Evolutionary conservation across 2,329 filamentous ascomycete genomes (phyloP), one percentile per base, ranked within the genome.

Genomic region (Gnomoniopsis sp.): DNA sequence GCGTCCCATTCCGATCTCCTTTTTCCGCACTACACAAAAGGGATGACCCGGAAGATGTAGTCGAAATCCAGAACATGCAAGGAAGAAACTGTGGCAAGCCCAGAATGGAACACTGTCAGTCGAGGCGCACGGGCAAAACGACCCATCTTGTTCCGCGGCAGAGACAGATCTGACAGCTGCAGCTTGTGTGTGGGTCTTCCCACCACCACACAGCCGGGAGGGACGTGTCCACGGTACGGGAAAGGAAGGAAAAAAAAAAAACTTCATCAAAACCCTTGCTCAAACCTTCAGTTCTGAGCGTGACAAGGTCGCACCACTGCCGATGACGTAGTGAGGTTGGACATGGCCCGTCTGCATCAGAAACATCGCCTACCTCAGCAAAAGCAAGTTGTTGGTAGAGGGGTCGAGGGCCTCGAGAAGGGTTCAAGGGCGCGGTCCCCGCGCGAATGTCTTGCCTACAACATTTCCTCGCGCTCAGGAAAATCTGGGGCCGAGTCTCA

Each of bases 91-190:
- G 38, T 23, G 44, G 50, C 3, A 41, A 14, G 15, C n/a, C 14
- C 43, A 22, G 43, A 15, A 11, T 30, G 47, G 30, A 43, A 33
- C 19, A 15, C 15, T 26, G 49, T 38, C 59, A 55, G 52, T 47
- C 41, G 43, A 49, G 41, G 19, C 8, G 41, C 48, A 51, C 47
- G 22, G 41, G 52, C 55, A 58, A 58, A n/a, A 58, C 55, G 50
- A 53, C 26, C 26, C 26, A 50, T 49, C 21, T 14, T 30, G 34
- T 34, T 26, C 52, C 36, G 49, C 23, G 53, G 49, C 33, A 49
- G 17, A 33, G 30, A 21, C 36, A 57, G 44, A 43, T 53, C 44
- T 41, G 49, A 47, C 52, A 50, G 46, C 46, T n/a, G 52, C 43
- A 54, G 26, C 43, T 23, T 17, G n/a, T n/a, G n/a, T n/a, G n/a